Evolutionary conservation across 208 protist genomes (phyloP).

Genomic region (Histomonas meleagridis): DNA sequence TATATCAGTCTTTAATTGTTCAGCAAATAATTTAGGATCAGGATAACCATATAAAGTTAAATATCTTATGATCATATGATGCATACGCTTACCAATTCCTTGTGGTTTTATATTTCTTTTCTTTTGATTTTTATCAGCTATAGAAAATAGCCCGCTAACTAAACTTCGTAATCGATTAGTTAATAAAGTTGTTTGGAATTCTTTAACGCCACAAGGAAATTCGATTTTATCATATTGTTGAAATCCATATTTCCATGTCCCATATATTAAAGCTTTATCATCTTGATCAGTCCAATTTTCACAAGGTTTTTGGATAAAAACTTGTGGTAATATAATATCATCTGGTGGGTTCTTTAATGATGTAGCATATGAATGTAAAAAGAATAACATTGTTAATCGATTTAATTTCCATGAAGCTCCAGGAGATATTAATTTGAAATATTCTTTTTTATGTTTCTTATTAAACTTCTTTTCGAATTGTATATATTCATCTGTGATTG

Average conservation of each 20-base stretch:
- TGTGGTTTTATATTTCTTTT: no score
- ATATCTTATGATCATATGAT: not conserved
- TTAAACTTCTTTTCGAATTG: constrained; percentile 15
- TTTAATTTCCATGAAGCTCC: not conserved
- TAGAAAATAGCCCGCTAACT: not conserved
- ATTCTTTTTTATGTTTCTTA: not conserved
- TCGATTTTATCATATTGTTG: not conserved
- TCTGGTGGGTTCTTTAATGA: not conserved
- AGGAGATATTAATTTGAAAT: not conserved
- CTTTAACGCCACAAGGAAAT: not conserved
- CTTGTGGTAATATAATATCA: not conserved
- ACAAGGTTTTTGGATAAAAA: not conserved
- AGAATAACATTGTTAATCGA: not conserved
- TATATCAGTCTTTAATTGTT: not conserved
- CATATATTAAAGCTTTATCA: not conserved
- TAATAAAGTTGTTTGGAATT: not conserved
- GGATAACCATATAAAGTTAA: not conserved
- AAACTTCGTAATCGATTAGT: not conserved
- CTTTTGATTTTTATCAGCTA: not conserved
- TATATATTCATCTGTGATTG: not conserved
- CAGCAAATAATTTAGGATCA: not conserved
- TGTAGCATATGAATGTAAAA: not conserved
- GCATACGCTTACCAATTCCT: not conserved
- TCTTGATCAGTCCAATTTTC: constrained; percentile 9
- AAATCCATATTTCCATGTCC: not conserved